These are phyloP conservation scores for Bisporella sp. DNA, from an alignment of 2,329 filamentous ascomycete genomes.

Conservation along the genomic window DNA sequence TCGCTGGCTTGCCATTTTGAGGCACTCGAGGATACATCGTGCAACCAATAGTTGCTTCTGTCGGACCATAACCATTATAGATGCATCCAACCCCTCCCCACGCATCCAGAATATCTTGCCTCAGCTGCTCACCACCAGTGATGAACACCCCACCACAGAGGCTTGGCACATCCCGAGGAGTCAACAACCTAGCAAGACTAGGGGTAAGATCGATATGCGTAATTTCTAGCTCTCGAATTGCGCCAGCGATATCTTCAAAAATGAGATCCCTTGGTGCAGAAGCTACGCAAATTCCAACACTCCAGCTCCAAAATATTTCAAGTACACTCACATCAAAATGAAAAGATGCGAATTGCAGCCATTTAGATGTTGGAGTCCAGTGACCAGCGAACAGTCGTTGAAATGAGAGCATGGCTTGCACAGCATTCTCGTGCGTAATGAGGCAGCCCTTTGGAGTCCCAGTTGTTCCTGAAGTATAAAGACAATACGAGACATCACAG, in stretches of 20 bases:
- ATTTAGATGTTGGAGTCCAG: constrained; percentile 68
- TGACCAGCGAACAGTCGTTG: constrained; percentile 68
- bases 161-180: constrained; percentile 73
- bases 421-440: constrained; percentile 80
- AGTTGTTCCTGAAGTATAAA: constrained; percentile 32
- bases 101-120: constrained; percentile 78
- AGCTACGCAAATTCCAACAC: constrained; percentile 77
- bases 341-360: constrained; percentile 89
- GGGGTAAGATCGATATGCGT: constrained; percentile 92
- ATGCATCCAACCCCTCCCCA: constrained; percentile 79
- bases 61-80: constrained; percentile 90
- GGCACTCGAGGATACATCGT: constrained; percentile 85
- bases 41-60: constrained; percentile 86
- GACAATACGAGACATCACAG: constrained; percentile 25
- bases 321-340: constrained; percentile 93
- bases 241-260: constrained; percentile 71
- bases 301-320: constrained; percentile 96
- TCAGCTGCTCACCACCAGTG: constrained; percentile 81
- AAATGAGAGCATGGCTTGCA: constrained; percentile 86
- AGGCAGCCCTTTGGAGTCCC: constrained; percentile 50
- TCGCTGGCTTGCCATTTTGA: constrained; percentile 69
- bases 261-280: constrained; percentile 78
- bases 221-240: constrained; percentile 65
- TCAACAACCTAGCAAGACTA: constrained; percentile 71
- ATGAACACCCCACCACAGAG: constrained; percentile 84